Evolutionary conservation across 768 basidiomycete genomes (phyloP).

Genomic region (Clitopilus hobsonii): DNA sequence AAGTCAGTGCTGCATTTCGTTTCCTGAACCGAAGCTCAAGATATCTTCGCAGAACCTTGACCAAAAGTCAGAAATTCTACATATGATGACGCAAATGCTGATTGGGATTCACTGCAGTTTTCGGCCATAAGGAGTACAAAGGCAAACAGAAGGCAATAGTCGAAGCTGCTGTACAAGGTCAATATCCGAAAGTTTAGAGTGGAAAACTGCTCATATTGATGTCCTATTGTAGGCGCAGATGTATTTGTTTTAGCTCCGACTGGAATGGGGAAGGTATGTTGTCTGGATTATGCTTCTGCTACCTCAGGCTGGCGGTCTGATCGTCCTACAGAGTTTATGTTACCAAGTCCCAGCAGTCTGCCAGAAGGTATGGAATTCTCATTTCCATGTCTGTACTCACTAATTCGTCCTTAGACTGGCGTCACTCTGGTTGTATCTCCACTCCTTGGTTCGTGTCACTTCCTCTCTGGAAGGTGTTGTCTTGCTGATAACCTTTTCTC

Average conservation of each 20-base stretch:
- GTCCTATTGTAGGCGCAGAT: constrained; percentile 51
- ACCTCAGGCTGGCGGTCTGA: background rate
- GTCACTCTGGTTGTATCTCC: constrained; percentile 76
- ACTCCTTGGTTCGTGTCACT: constrained; percentile 57
- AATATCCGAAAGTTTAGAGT: constrained; percentile 1
- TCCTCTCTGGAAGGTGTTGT: background rate
- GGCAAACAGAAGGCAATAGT: constrained; percentile 78
- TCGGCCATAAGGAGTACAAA: constrained; percentile 64
- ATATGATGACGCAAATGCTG: background rate
- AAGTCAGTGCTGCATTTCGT: background rate
- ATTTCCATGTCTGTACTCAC: background rate
- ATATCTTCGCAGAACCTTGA: constrained; percentile 7
- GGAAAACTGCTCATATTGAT: background rate
- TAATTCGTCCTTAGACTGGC: constrained; percentile 40
- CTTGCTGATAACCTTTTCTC: background rate
- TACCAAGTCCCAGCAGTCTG: constrained; percentile 81
- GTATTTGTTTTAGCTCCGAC: constrained; percentile 82
- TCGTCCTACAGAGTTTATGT: constrained; percentile 59
- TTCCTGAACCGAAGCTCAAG: background rate
- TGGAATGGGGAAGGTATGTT: constrained; percentile 86
- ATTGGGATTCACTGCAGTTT: constrained; percentile 37
- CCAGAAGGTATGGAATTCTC: constrained; percentile 36
- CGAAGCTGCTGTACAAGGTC: constrained; percentile 63
- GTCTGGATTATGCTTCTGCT: background rate
- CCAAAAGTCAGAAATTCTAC: constrained; percentile 8